Conservation (phyloP, 257 asterid species). For the Nyctanthes arbortristis region DNA sequence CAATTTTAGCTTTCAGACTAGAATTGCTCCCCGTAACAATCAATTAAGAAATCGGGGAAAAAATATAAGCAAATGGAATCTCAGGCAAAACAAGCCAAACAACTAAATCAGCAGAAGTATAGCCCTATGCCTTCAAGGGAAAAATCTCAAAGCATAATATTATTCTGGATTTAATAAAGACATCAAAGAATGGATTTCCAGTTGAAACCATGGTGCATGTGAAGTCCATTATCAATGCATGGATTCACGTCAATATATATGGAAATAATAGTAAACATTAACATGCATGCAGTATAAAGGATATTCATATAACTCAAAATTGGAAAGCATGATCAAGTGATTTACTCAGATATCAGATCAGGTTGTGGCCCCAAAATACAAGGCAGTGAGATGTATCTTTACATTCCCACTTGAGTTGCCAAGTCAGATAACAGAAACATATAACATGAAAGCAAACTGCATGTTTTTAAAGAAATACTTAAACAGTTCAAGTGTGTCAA, state of each 20-base stretch:
- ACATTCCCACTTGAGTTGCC: neutral
- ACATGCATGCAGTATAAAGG: neutral
- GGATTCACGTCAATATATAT: neutral
- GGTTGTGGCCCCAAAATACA: neutral
- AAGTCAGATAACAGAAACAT: conserved; percentile 2
- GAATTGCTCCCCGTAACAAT: conserved; percentile 8
- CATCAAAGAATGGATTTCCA: neutral
- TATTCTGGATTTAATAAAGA: conserved; percentile 5
- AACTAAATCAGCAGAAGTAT: neutral
- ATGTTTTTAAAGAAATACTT: neutral
- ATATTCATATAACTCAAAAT: neutral
- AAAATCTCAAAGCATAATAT: conserved; percentile 3
- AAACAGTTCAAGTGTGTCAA: neutral
- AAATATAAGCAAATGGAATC: neutral
- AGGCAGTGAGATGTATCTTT: conserved; percentile 8
- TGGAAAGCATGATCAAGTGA: neutral
- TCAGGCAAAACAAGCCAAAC: neutral
- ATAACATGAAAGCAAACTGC: neutral
- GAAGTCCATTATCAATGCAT: neutral
- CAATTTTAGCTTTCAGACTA: neutral
- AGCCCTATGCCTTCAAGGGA: neutral
- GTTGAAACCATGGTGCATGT: neutral
- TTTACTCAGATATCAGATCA: neutral
- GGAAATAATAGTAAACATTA: neutral
- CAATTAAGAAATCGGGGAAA: neutral